A percentile compares a stretch with the other conserved stretches of the same genome.
Conservation (phyloP, 441 rosid genomes). For the Gossypium gossypioides region DNA sequence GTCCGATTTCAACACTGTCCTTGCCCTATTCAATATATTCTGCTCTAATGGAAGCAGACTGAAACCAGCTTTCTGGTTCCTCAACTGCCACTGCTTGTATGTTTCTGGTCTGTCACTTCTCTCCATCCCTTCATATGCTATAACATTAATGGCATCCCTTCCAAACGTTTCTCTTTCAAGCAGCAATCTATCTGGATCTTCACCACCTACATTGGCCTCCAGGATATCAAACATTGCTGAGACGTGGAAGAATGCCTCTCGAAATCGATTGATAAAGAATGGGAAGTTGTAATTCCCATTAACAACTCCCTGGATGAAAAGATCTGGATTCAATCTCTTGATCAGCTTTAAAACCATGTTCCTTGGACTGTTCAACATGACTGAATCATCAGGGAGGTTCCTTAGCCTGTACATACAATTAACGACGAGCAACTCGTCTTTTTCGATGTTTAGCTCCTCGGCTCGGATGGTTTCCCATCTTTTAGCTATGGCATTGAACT, state of each 20-base stretch:
- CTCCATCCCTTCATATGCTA: conserved; percentile 72
- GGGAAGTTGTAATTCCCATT: conserved; percentile 72
- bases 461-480: conserved; percentile 73
- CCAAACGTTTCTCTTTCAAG: conserved; percentile 52
- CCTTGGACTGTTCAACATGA: conserved; percentile 48
- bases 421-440: conserved; percentile 47
- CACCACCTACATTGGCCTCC: conserved; percentile 42
- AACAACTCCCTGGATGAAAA: conserved; percentile 58
- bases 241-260: conserved; percentile 75
- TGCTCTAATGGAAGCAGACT: conserved; percentile 35
- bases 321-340: conserved; percentile 48
- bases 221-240: conserved; percentile 69
- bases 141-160: conserved; percentile 62
- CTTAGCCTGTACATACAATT: conserved; percentile 48
- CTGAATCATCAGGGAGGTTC: conserved; percentile 68
- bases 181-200: conserved; percentile 43
- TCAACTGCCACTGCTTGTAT: conserved; percentile 70
- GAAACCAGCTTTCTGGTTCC: conserved; percentile 44
- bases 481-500: conserved; percentile 53
- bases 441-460: conserved; percentile 53
- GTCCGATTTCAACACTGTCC: conserved; percentile 25
- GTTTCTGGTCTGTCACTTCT: conserved; percentile 86
- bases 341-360: conserved; percentile 59
- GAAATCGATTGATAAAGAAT: conserved; percentile 61
- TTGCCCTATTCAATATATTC: conserved; percentile 31